Percentiles rank a stretch among this genome's conserved stretches.
These are phyloP conservation scores for Fomitopsis serialis DNA, from an alignment of 768 basidiomycete genomes.

Conservation along the genomic window DNA sequence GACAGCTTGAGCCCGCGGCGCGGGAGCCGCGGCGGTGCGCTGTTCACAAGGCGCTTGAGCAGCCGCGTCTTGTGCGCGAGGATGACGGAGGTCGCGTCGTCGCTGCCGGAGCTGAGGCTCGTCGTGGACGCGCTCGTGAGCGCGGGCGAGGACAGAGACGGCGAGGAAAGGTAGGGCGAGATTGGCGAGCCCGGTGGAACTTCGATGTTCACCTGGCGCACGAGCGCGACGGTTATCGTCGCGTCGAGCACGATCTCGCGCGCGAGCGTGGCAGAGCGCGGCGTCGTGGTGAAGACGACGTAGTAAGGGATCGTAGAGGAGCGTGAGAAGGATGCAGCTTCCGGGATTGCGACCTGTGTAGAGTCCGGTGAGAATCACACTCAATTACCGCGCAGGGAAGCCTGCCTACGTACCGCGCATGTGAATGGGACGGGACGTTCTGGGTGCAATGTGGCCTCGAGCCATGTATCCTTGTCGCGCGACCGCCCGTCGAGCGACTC, in stretches of 20 bases:
- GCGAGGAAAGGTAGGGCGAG: slow-evolving; percentile 24
- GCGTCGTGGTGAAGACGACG: slow-evolving; percentile 65
- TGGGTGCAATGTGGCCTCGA: slow-evolving; percentile 60
- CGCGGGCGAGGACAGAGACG: slow-evolving; percentile 8
- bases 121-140: slow-evolving; percentile 41
- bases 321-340: slow-evolving; percentile 55
- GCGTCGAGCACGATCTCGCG: slow-evolving; percentile 68
- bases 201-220: slow-evolving; percentile 54
- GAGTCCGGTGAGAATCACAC: slow-evolving; percentile 1
- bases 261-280: slow-evolving; percentile 46
- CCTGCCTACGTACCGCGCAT: slow-evolving; percentile 50
- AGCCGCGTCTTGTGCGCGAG: slow-evolving; percentile 14
- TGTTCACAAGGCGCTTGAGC: slow-evolving; percentile 27
- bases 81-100: slow-evolving; percentile 30
- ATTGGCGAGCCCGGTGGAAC: slow-evolving; percentile 36
- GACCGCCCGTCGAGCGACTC: slow-evolving; percentile 47
- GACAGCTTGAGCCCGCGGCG: slow-evolving; percentile 6
- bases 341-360: slow-evolving; percentile 60
- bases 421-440: slow-evolving; percentile 58
- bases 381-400: slow-evolving; percentile 1
- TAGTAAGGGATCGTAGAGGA: slow-evolving; percentile 62
- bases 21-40: slow-evolving; percentile 14
- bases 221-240: slow-evolving; percentile 60
- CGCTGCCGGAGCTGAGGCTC: slow-evolving; percentile 27
- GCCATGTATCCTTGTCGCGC: slow-evolving; percentile 48